These are phyloP conservation scores for Plasmodium blacklocki DNA, from an alignment of 169 alveolate genomes.

Conservation along the genomic window DNA sequence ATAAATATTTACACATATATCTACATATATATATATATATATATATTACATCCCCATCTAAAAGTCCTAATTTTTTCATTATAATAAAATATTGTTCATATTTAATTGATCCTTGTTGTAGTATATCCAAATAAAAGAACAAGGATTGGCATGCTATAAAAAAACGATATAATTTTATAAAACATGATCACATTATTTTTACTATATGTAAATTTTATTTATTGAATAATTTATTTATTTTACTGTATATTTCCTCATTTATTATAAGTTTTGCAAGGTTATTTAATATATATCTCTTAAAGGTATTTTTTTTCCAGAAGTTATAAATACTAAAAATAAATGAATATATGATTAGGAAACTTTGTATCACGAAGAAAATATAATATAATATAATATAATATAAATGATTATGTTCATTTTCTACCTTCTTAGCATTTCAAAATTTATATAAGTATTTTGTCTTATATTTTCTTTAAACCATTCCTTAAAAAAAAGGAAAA, in stretches of 20 bases:
- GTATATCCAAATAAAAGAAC: conserved; percentile 48
- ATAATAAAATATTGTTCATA: conserved; percentile 41
- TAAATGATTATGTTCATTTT: too few relatives aligned
- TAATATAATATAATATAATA: too few relatives aligned
- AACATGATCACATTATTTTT: too few relatives aligned
- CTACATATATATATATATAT: not conserved
- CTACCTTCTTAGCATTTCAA: conserved; percentile 38
- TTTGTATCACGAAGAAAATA: too few relatives aligned
- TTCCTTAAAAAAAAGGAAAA: conserved; percentile 19
- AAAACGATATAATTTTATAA: too few relatives aligned
- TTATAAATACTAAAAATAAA: conserved; percentile 38
- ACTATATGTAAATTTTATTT: too few relatives aligned
- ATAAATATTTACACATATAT: too few relatives aligned
- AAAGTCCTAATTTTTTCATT: conserved; percentile 57
- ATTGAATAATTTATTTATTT: not conserved
- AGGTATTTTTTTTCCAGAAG: conserved; percentile 52
- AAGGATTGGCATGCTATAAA: not conserved
- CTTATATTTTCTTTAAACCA: conserved; percentile 68
- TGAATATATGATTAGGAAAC: too few relatives aligned
- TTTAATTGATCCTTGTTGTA: conserved; percentile 63
- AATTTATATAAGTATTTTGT: conserved; percentile 39
- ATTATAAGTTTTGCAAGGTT: conserved; percentile 40
- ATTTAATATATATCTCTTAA: conserved; percentile 48
- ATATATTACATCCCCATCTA: conserved; percentile 42
- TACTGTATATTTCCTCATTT: conserved; percentile 66